Evolutionary conservation across 495 filamentous ascomycete genomes (phyloP).

Genomic region (Pyronema omphalodes): DNA sequence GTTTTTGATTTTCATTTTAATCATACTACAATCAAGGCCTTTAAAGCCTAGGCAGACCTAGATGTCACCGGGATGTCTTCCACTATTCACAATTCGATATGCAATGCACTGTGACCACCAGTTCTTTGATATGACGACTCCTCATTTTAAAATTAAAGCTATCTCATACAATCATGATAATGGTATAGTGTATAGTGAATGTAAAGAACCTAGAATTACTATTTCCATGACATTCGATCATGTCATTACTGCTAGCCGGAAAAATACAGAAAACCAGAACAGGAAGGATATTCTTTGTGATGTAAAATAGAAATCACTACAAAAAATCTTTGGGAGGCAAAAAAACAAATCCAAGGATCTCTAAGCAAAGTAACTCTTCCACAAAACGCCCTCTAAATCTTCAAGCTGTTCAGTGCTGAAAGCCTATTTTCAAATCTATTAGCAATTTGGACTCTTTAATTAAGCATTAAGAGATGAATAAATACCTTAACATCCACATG

Average conservation of each 20-base stretch:
- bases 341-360: neutral
- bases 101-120: neutral
- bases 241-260: neutral
- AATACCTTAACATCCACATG: slow-evolving; percentile 85
- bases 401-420: slow-evolving; percentile 85
- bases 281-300: neutral
- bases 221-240: no score
- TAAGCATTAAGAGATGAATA: slow-evolving; percentile 3
- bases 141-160: neutral
- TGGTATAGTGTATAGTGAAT: neutral
- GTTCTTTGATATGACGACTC: neutral
- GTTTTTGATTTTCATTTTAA: no score
- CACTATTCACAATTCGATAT: neutral
- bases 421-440: slow-evolving; percentile 37
- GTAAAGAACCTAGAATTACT: neutral
- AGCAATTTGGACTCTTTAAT: neutral
- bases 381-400: slow-evolving; percentile 87
- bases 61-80: neutral
- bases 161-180: neutral
- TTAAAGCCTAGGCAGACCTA: neutral
- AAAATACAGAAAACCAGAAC: neutral
- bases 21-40: neutral
- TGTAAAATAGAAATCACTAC: neutral
- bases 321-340: neutral
- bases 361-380: slow-evolving; percentile 98